These are phyloP conservation scores for Striga hermonthica DNA, from an alignment of 305 asterid genomes.

Conservation along the genomic window DNA sequence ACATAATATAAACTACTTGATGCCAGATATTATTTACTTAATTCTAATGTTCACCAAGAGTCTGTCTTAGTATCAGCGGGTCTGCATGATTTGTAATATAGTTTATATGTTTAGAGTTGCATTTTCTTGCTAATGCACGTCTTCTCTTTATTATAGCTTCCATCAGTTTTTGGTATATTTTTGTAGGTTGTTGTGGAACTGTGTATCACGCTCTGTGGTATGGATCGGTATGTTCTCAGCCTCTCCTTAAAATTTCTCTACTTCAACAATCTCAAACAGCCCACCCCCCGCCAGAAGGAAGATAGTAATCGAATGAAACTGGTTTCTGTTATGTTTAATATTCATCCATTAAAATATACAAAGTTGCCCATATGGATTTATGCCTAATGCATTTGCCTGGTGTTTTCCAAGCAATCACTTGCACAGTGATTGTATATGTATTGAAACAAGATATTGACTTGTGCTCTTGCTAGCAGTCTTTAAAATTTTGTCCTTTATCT, in stretches of 20 bases:
- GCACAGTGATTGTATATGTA: background rate
- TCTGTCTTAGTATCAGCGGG: background rate
- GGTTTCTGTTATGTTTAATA: background rate
- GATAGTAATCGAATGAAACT: background rate
- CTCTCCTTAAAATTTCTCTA: slow-evolving; percentile 43
- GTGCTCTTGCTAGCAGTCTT: slow-evolving; percentile 1
- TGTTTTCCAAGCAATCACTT: background rate
- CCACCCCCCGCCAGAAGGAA: slow-evolving; percentile 2
- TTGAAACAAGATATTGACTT: slow-evolving; percentile 21
- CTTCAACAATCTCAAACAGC: background rate
- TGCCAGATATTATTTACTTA: background rate
- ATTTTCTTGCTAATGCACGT: background rate
- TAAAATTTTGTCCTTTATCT: background rate
- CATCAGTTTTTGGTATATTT: slow-evolving; percentile 30
- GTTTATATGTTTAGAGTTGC: slow-evolving; percentile 3
- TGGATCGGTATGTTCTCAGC: slow-evolving; percentile 88
- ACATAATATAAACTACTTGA: slow-evolving; percentile 3
- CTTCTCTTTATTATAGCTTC: slow-evolving; percentile 29
- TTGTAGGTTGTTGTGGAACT: slow-evolving; percentile 95
- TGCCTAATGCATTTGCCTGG: background rate
- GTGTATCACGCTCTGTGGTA: slow-evolving; percentile 97
- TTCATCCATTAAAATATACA: background rate
- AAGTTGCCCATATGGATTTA: background rate
- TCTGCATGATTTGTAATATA: background rate
- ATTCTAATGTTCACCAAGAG: background rate